These are phyloP conservation scores for Paxillus ammoniavirescens DNA, from an alignment of 768 basidiomycete genomes.

Conservation along the genomic window DNA sequence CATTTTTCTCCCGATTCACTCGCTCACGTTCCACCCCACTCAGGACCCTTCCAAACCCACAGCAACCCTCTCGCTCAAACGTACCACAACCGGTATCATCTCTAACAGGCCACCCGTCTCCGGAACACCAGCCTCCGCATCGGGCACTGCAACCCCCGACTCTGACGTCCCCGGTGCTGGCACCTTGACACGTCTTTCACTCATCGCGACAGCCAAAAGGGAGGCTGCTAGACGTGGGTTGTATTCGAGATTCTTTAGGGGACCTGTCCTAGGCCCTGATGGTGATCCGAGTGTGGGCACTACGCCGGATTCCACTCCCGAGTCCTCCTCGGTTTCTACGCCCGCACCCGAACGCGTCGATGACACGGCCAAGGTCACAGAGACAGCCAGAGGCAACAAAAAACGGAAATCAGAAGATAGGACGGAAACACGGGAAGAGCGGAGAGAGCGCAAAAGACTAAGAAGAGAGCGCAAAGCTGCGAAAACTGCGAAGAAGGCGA, in stretches of 20 bases:
- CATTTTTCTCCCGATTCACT: background rate
- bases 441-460: slow-evolving; percentile 21
- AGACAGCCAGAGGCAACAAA: background rate
- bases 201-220: slow-evolving; percentile 67
- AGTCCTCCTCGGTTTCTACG: background rate
- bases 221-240: slow-evolving; percentile 74
- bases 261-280: slow-evolving; percentile 62
- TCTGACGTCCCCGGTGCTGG: slow-evolving; percentile 10
- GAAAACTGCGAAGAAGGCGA: slow-evolving; percentile 12
- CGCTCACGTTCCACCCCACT: background rate
- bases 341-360: background rate
- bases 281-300: background rate
- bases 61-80: slow-evolving; percentile 37
- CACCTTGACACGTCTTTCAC: slow-evolving; percentile 35
- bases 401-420: slow-evolving; percentile 11
- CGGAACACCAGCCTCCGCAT: slow-evolving; percentile 47
- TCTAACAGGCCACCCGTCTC: slow-evolving; percentile 63
- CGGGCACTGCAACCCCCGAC: slow-evolving; percentile 43
- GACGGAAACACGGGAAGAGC: slow-evolving; percentile 16
- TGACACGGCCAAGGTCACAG: background rate
- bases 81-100: slow-evolving; percentile 73
- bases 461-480: slow-evolving; percentile 22
- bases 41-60: slow-evolving; percentile 17
- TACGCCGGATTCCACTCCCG: background rate
- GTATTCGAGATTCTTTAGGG: slow-evolving; percentile 81